Evolutionary conservation across 495 filamentous ascomycete species (phyloP), one percentile per base, ranked within the genome.

Genomic region (Talaromyces wortmannii): DNA sequence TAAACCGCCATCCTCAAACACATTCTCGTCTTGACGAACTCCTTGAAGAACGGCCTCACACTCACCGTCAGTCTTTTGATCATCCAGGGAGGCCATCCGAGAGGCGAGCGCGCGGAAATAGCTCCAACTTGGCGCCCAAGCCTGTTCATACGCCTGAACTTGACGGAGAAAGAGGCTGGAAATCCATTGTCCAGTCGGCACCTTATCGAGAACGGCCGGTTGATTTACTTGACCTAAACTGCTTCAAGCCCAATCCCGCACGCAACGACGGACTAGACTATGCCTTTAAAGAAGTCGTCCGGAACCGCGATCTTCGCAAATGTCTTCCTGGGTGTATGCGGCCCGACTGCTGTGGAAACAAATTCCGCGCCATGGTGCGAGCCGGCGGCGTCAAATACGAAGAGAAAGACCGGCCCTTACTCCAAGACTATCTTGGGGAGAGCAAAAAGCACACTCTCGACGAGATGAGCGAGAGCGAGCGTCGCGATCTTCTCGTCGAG

Each of bases 161-260:
- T 6, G 17, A 48, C 6, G 11, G 6, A 5, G 8, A 23, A 45
- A n/a, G 23, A 31, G 17, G 52, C 7, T 55, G 45, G 45, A 42
- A 59, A 6, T 15, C 29, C 18, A 17, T 45, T 13, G 33, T 23
- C 23, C 56, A 33, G 16, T 45, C 29, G 7, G 70, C 72, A 52
- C 73, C 66, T 18, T 76, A 83, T 30, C 77, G 87, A 58, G 66
- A 73, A 10, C 74, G 74, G 31, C 78, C 83, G 10, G 59, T 82
- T 6, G 65, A 75, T 2, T 66, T 71, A 40, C 73, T 91, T 5
- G 58, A 70, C 17, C 68, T 85, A 5, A 71, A 77, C 3, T 84
- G 95, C 71, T 97, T 98, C 77, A 94, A 87, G 65, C 73, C 94
- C 61, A 97, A 98, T 59, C 83, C 90, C 2, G 65, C 75, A 11